A percentile compares a stretch with the other conserved stretches of the same genome.
These are phyloP conservation scores for Oxyria digyna DNA, from an alignment of 148 eudicot genomes.

Conservation along the genomic window DNA sequence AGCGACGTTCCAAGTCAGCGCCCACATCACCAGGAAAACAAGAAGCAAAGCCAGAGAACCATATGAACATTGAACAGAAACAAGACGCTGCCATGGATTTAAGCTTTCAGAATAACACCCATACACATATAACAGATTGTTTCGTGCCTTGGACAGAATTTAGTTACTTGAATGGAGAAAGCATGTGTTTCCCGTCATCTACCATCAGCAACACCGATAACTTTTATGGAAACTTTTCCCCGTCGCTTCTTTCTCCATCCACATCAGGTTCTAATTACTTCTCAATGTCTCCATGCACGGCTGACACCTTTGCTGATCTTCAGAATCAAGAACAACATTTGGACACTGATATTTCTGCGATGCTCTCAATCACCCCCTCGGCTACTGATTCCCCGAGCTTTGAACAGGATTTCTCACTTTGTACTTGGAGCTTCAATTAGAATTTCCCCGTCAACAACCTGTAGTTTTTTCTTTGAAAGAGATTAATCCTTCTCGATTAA, in stretches of 20 bases:
- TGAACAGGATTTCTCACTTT: conserved; percentile 43
- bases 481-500: neutral
- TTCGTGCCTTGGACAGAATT: conserved; percentile 30
- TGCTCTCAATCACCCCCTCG: conserved; percentile 55
- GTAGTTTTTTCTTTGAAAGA: conserved; percentile 22
- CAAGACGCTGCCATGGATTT: conserved; percentile 22
- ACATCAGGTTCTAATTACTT: conserved; percentile 55
- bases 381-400: conserved; percentile 57
- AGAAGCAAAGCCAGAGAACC: neutral
- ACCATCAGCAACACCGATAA: conserved; percentile 22
- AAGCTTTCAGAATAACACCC: conserved; percentile 33
- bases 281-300: conserved; percentile 28
- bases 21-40: conserved; percentile 7
- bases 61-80: conserved; percentile 19
- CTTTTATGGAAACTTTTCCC: conserved; percentile 22
- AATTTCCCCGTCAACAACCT: conserved; percentile 37
- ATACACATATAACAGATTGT: conserved; percentile 13
- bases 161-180: conserved; percentile 10
- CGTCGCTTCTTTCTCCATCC: conserved; percentile 43
- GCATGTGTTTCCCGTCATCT: conserved; percentile 7
- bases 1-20: conserved; percentile 8
- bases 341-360: conserved; percentile 41
- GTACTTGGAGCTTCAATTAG: conserved; percentile 23
- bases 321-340: conserved; percentile 21
- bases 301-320: conserved; percentile 25